These are phyloP conservation scores for Zostera marina DNA, from an alignment of 116 monocot genomes.

Conservation along the genomic window DNA sequence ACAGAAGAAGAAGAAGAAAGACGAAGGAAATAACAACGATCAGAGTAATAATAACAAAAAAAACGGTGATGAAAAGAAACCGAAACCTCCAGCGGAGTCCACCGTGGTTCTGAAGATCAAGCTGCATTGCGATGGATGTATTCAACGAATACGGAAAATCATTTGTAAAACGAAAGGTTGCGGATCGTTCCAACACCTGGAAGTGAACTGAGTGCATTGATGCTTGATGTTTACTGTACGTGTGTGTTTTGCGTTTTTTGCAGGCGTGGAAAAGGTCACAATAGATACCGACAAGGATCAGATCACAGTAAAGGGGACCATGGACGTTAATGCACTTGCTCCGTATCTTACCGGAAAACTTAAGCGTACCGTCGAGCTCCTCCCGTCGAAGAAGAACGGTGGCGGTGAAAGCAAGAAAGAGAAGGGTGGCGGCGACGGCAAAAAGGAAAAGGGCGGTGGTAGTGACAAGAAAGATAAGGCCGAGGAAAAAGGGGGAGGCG, in stretches of 20 bases:
- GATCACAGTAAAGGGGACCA: constrained; percentile 39
- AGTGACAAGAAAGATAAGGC: neutral
- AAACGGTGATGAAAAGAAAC: constrained; percentile 12
- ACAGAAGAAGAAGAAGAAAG: constrained; percentile 10
- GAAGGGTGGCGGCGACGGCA: neutral
- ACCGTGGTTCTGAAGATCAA: constrained; percentile 34
- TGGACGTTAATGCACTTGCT: constrained; percentile 23
- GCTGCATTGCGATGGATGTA: constrained; percentile 46
- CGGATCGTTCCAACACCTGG: neutral
- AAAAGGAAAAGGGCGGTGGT: constrained; percentile 3
- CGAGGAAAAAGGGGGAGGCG: neutral
- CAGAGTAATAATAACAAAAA: neutral
- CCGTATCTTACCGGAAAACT: constrained; percentile 20
- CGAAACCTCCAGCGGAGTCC: constrained; percentile 9
- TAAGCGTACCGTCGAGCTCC: constrained; percentile 21
- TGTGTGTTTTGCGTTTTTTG: neutral
- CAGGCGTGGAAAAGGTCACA: constrained; percentile 37
- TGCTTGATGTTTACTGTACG: neutral
- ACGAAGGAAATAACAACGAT: constrained; percentile 3
- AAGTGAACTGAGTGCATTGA: neutral
- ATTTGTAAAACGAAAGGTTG: constrained; percentile 35
- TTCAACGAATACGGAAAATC: constrained; percentile 15
- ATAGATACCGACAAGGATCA: constrained; percentile 25
- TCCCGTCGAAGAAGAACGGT: constrained; percentile 18
- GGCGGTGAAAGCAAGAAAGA: constrained; percentile 14